Conservation (phyloP, 73 alveolate species). For the Paramecium sonneborni region DNA sequence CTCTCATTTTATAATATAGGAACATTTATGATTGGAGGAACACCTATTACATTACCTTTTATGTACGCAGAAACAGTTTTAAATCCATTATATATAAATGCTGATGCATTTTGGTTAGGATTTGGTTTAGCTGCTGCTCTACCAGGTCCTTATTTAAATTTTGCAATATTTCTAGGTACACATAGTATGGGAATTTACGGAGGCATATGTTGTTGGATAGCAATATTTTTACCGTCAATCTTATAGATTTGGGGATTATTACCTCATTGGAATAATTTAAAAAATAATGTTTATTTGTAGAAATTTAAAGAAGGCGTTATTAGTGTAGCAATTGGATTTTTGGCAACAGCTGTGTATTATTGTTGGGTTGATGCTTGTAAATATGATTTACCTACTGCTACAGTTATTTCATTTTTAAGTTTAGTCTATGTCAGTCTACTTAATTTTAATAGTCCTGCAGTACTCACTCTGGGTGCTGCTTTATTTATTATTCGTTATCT, state of each 20-base stretch:
- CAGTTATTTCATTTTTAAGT: neutral
- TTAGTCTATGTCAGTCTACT: neutral
- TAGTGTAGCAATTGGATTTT: neutral
- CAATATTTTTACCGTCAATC: neutral
- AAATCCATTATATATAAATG: neutral
- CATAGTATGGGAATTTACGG: neutral
- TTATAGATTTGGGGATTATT: slow-evolving; percentile 26
- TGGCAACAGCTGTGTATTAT: neutral
- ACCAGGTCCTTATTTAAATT: slow-evolving; percentile 33
- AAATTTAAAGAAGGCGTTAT: slow-evolving; percentile 16
- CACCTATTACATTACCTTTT: slow-evolving; percentile 15
- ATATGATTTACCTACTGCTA: neutral
- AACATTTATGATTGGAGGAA: slow-evolving; percentile 13
- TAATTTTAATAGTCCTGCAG: slow-evolving; percentile 17
- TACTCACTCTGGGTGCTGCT: neutral
- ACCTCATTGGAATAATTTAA: neutral
- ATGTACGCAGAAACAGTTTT: slow-evolving; percentile 6
- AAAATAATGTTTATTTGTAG: neutral
- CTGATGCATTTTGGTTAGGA: slow-evolving; percentile 32
- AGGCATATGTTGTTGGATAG: slow-evolving; percentile 28
- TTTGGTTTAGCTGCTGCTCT: slow-evolving; percentile 20
- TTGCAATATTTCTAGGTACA: neutral
- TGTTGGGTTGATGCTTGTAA: slow-evolving; percentile 6
- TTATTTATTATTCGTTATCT: slow-evolving; percentile 32
- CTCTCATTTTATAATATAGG: slow-evolving; percentile 8